phyloP scores from a whole-genome alignment of 2,329 filamentous ascomycete species.

The Penicillium verrucosum region DNA sequence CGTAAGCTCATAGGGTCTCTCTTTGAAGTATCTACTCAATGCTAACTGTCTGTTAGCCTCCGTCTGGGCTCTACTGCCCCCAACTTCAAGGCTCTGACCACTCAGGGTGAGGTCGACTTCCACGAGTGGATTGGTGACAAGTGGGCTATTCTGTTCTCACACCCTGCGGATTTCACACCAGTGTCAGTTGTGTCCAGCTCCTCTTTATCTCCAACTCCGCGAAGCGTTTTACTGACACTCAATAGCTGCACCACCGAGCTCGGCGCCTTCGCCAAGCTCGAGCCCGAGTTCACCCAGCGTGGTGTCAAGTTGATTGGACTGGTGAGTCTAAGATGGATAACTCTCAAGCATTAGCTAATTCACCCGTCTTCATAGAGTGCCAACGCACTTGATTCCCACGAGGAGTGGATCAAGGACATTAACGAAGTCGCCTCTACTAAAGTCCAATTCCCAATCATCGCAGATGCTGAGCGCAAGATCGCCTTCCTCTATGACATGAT shows the following conservation, averaged over 20 bases:
- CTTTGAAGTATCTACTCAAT: background rate
- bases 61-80: constrained; percentile 65
- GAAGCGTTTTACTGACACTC: background rate
- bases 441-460: constrained; percentile 74
- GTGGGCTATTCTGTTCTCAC: constrained; percentile 69
- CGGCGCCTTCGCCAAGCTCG: constrained; percentile 87
- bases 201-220: background rate
- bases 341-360: background rate
- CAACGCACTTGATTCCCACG: constrained; percentile 78
- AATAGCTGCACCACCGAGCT: constrained; percentile 81
- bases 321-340: constrained; percentile 28
- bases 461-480: constrained; percentile 74
- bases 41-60: constrained; percentile 43
- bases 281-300: constrained; percentile 83
- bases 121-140: constrained; percentile 68
- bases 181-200: background rate
- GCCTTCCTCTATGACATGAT: constrained; percentile 78
- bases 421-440: constrained; percentile 67
- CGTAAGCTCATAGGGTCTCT: constrained; percentile 33
- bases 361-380: constrained; percentile 50
- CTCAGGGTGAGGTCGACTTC: constrained; percentile 65
- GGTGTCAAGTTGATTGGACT: constrained; percentile 89
- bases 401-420: constrained; percentile 85
- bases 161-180: constrained; percentile 80
- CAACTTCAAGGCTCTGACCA: constrained; percentile 68